These are phyloP conservation scores for Tylopilus balloui DNA, from an alignment of 768 basidiomycete genomes.

Conservation along the genomic window DNA sequence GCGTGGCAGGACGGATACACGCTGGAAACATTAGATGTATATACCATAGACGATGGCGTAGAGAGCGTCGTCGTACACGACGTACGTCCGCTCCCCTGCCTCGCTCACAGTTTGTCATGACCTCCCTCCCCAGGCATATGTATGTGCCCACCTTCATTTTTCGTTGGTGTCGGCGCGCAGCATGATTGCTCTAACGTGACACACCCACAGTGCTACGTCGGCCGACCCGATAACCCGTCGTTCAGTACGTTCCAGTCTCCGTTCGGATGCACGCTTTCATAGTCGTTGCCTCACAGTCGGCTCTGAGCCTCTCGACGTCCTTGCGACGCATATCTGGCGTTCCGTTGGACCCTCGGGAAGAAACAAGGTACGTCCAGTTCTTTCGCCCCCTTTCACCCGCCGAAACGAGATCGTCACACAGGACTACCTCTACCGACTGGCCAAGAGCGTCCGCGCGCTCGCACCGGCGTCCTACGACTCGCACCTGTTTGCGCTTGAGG, in stretches of 20 bases:
- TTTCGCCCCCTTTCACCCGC: neutral
- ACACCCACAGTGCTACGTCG: constrained; percentile 71
- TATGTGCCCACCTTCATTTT: constrained; percentile 31
- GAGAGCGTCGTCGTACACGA: constrained; percentile 55
- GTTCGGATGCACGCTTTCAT: neutral
- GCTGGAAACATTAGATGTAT: constrained; percentile 70
- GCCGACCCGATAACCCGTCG: constrained; percentile 79
- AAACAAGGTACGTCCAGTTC: constrained; percentile 63
- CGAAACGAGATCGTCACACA: constrained; percentile 33
- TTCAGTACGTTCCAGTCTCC: constrained; percentile 53
- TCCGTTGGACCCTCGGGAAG: constrained; percentile 83
- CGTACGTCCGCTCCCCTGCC: constrained; percentile 27
- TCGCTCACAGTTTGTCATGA: neutral
- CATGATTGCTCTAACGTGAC: neutral
- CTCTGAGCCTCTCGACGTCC: constrained; percentile 66
- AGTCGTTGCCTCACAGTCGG: constrained; percentile 52
- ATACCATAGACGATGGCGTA: constrained; percentile 46
- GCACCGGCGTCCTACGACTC: constrained; percentile 72
- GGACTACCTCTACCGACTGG: constrained; percentile 86
- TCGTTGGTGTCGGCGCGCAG: neutral
- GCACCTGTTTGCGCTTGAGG: constrained; percentile 76
- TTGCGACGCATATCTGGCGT: constrained; percentile 66
- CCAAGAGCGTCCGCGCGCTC: constrained; percentile 65
- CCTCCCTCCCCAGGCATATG: constrained; percentile 42
- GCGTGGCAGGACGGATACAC: constrained; percentile 85